Percentiles rank a stretch among this genome's conserved stretches.
Conservation (phyloP, 768 basidiomycete genomes). For the Tephrocybe sp. region DNA sequence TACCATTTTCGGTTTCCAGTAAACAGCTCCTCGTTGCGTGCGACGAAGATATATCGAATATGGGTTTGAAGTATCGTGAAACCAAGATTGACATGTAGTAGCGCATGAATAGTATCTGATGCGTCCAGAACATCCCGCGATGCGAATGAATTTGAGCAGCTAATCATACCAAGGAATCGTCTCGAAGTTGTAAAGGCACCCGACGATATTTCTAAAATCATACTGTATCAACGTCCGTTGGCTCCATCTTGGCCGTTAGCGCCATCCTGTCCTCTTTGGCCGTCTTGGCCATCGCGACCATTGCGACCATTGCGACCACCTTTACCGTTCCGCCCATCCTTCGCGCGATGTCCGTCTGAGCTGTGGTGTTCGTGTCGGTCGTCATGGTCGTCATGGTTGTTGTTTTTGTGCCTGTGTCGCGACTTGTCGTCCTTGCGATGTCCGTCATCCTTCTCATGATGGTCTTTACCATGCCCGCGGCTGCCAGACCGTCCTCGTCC, state of each 20-base stretch:
- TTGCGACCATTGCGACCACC: neutral
- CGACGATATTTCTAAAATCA: too few relatives aligned
- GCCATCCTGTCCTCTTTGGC: conserved; percentile 3
- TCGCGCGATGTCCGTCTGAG: neutral
- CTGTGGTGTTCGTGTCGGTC: neutral
- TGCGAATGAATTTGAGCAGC: too few relatives aligned
- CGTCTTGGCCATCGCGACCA: neutral
- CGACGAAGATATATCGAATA: too few relatives aligned
- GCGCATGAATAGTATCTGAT: too few relatives aligned
- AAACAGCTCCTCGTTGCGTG: too few relatives aligned
- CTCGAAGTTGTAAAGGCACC: too few relatives aligned
- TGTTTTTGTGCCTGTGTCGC: neutral
- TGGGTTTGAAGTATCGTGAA: too few relatives aligned
- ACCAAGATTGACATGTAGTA: too few relatives aligned
- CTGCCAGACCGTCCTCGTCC: neutral
- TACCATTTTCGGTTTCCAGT: too few relatives aligned
- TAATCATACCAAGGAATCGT: too few relatives aligned
- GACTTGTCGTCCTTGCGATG: neutral
- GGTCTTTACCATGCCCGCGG: neutral
- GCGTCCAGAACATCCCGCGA: too few relatives aligned
- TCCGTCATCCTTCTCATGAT: conserved; percentile 1
- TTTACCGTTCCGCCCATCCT: conserved; percentile 4
- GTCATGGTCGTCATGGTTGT: neutral
- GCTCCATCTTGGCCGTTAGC: conserved; percentile 1
- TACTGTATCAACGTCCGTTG: too few relatives aligned